Evolutionary conservation across 805 yeast species (phyloP), one percentile per base, ranked within the genome.

Genomic region (Cyberlindnera mrakii): DNA sequence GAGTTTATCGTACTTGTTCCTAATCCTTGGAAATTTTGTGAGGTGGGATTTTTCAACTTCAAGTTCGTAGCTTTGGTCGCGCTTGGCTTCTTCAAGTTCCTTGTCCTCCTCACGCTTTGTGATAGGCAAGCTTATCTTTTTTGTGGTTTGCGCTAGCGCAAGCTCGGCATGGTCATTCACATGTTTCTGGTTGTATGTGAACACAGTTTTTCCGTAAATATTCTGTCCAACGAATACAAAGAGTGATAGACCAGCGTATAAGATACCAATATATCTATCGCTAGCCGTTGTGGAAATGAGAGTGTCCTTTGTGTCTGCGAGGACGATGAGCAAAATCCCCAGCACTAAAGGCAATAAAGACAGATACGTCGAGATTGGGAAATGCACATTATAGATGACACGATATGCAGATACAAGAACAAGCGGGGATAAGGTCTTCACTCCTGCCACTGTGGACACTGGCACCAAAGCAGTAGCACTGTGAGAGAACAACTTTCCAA

Each of bases 151-250:
- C 1, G 52, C 27, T 10, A 44, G 44, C 13, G 62, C 62, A 19
- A 58, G 39, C 19, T 52, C 54, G 1, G 60, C 46, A 38, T 55
- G 62, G 35, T 52, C 49, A 27, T 50, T 56, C 32, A 46, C 40
- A 16, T 45, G 44, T 18, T 45, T 57, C 14, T 53, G 57, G 42
- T 62, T 64, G 51, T 55, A 63, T 31, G 90, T 86, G 48, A 88
- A 75, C 33, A 89, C 79, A 49, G 79, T 82, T 64, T 89, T 89
- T 32, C 93, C 89, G 62, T 86, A 88, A 36, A 89, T 85, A 58
- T 88, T 88, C 57, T 88, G 96, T 3, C 80, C 76, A 5, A 91
- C 95, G 67, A 89, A 88, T 16, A 87, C 77, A 7, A 84, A 59
- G 39, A 90, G 75, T 5, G 93, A 78, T 27, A 78, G 46, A 9